Evolutionary conservation across 2,329 filamentous ascomycete genomes (phyloP).

Genomic region (Fusarium oligoseptatum): DNA sequence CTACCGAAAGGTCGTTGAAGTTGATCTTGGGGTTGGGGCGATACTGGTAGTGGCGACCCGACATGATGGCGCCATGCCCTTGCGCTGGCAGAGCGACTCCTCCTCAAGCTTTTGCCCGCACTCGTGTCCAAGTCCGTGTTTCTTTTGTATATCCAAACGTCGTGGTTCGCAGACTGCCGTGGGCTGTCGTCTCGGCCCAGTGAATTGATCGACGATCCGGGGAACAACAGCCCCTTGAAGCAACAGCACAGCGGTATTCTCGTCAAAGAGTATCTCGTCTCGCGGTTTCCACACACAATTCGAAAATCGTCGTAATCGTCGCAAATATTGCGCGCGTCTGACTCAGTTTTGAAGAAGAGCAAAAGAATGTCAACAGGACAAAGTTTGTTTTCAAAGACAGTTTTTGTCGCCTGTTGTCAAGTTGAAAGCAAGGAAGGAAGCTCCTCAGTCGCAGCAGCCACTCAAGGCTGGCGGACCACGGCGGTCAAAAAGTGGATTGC

Average conservation of each 20-base stretch:
- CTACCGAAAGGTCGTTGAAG: slow-evolving; percentile 38
- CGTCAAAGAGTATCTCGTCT: slow-evolving; percentile 4
- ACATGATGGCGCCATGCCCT: slow-evolving; percentile 51
- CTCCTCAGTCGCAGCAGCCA: slow-evolving; percentile 14
- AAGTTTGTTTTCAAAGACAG: not conserved
- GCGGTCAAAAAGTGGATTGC: slow-evolving; percentile 1
- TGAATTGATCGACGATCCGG: slow-evolving; percentile 27
- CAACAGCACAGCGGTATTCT: slow-evolving; percentile 10
- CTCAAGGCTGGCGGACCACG: slow-evolving; percentile 28
- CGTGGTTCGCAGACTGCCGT: not conserved
- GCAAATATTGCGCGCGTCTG: not conserved
- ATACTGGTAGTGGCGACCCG: slow-evolving; percentile 39
- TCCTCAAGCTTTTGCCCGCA: not conserved
- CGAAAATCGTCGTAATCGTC: not conserved
- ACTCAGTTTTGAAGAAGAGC: no score
- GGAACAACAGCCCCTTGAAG: slow-evolving; percentile 37
- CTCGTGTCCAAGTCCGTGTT: not conserved
- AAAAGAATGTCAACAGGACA: slow-evolving; percentile 8
- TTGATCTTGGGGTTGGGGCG: slow-evolving; percentile 30
- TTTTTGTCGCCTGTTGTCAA: slow-evolving; percentile 20
- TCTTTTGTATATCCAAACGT: slow-evolving; percentile 3
- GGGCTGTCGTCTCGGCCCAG: slow-evolving; percentile 4
- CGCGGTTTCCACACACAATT: slow-evolving; percentile 5
- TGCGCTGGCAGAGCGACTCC: not conserved
- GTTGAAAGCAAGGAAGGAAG: not conserved